Conservation (phyloP, 495 filamentous ascomycete genomes). For the Haplographium delicatum region DNA sequence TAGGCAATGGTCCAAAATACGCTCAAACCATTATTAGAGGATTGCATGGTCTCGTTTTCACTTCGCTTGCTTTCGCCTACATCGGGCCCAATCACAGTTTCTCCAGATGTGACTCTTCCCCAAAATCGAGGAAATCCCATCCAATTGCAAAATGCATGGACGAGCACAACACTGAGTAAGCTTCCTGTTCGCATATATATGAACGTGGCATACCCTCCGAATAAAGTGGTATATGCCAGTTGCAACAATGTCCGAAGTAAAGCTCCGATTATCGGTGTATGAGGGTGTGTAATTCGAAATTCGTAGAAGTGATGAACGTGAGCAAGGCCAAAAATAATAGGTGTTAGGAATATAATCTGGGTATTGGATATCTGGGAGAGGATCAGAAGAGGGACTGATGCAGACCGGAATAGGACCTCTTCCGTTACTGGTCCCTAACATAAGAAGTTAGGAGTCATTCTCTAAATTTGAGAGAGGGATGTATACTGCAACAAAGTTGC, state of each 20-base stretch:
- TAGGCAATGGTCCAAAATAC: constrained; percentile 70
- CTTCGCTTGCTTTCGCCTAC: constrained; percentile 10
- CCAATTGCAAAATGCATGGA: constrained; percentile 90
- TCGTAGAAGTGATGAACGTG: constrained; percentile 97
- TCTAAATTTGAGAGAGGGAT: constrained; percentile 1
- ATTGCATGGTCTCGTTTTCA: not conserved
- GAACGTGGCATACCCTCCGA: constrained; percentile 90
- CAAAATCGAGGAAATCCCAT: constrained; percentile 84
- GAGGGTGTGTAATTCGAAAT: constrained; percentile 75
- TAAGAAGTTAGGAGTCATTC: not conserved
- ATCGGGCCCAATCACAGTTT: constrained; percentile 18
- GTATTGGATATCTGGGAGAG: constrained; percentile 56
- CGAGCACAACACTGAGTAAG: constrained; percentile 61
- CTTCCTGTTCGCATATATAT: constrained; percentile 85
- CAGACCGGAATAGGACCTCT: constrained; percentile 87
- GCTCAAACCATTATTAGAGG: constrained; percentile 22
- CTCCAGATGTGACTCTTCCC: constrained; percentile 54
- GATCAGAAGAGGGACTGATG: constrained; percentile 75
- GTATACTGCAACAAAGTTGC: constrained; percentile 50
- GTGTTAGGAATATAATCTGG: constrained; percentile 68
- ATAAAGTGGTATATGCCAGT: constrained; percentile 87
- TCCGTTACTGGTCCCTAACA: constrained; percentile 72
- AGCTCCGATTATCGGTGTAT: constrained; percentile 52
- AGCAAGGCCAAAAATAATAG: constrained; percentile 89
- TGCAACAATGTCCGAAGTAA: constrained; percentile 73